A percentile compares a stretch with the other conserved stretches of the same genome.
Evolutionary conservation across 768 basidiomycete genomes (phyloP).

Genomic region (Macrocybe gigantea): DNA sequence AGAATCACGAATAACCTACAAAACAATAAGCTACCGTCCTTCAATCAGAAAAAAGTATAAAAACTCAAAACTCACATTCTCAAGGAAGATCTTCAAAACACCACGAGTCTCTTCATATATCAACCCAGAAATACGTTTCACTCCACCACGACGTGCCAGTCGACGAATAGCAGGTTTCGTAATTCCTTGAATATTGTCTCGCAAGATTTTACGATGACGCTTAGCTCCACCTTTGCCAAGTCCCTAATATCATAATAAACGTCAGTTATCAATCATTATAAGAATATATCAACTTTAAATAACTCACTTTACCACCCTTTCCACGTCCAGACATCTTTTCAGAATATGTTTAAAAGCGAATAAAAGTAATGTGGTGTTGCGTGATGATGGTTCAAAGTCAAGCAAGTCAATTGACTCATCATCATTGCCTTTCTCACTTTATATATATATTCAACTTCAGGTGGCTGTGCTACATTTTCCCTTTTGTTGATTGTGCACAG

Average conservation of each 20-base stretch:
- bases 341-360: not conserved
- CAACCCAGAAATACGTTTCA: slow-evolving; percentile 71
- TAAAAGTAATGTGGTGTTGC: not conserved
- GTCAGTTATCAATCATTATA: not conserved
- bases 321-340: slow-evolving; percentile 67
- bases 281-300: not conserved
- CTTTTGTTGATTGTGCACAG: slow-evolving; percentile 32
- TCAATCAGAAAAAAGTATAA: not conserved
- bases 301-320: slow-evolving; percentile 66
- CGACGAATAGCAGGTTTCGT: slow-evolving; percentile 69
- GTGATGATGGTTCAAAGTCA: slow-evolving; percentile 22
- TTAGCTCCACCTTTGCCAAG: slow-evolving; percentile 79
- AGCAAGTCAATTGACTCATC: slow-evolving; percentile 8
- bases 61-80: slow-evolving; percentile 38
- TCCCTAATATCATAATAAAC: slow-evolving; percentile 34
- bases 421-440: slow-evolving; percentile 1
- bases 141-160: slow-evolving; percentile 81
- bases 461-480: slow-evolving; percentile 47
- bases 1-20: slow-evolving; percentile 86
- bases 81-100: slow-evolving; percentile 69
- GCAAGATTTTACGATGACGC: slow-evolving; percentile 76
- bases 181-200: slow-evolving; percentile 76
- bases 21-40: slow-evolving; percentile 4
- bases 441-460: slow-evolving; percentile 28
- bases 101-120: slow-evolving; percentile 83